Percentiles rank a stretch among this genome's conserved stretches.
phyloP scores from a whole-genome alignment of 2,329 filamentous ascomycete species.

The Beauveria brongniartii region DNA sequence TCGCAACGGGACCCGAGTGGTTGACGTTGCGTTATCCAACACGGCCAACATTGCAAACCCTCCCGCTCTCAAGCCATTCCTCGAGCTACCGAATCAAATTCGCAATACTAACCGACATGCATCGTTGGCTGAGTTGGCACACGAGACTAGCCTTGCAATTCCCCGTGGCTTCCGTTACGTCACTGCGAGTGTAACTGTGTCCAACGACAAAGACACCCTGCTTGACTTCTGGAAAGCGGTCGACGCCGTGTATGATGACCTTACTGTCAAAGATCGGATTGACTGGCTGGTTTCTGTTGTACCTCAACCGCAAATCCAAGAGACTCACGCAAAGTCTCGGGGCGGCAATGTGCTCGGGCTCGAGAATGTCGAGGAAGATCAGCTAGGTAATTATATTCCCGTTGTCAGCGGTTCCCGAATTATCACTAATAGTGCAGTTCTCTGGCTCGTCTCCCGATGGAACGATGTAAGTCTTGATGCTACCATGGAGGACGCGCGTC shows the following conservation, averaged over 20 bases:
- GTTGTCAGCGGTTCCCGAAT: not conserved
- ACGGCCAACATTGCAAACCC: slow-evolving; percentile 11
- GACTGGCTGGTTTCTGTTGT: slow-evolving; percentile 15
- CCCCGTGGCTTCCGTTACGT: slow-evolving; percentile 15
- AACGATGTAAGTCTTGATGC: slow-evolving; percentile 10
- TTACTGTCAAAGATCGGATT: slow-evolving; percentile 12
- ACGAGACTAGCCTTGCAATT: slow-evolving; percentile 11
- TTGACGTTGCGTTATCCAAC: slow-evolving; percentile 8
- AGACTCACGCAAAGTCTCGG: not conserved
- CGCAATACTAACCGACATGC: slow-evolving; percentile 3
- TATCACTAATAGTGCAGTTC: slow-evolving; percentile 1
- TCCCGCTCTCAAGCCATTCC: slow-evolving; percentile 8
- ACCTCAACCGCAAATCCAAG: slow-evolving; percentile 13
- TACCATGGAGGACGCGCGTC: slow-evolving; percentile 5
- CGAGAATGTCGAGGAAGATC: slow-evolving; percentile 4
- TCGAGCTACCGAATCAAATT: slow-evolving; percentile 12
- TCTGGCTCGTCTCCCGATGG: slow-evolving; percentile 13
- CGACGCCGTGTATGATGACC: slow-evolving; percentile 12
- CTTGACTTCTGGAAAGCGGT: slow-evolving; percentile 10
- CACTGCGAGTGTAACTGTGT: slow-evolving; percentile 12
- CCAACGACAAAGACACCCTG: slow-evolving; percentile 11
- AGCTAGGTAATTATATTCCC: slow-evolving; percentile 11
- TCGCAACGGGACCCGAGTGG: slow-evolving; percentile 5
- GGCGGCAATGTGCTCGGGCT: slow-evolving; percentile 14
- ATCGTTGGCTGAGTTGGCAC: slow-evolving; percentile 11